phyloP scores from a whole-genome alignment of 441 rosid genomes.

The Isatis lusitanica region DNA sequence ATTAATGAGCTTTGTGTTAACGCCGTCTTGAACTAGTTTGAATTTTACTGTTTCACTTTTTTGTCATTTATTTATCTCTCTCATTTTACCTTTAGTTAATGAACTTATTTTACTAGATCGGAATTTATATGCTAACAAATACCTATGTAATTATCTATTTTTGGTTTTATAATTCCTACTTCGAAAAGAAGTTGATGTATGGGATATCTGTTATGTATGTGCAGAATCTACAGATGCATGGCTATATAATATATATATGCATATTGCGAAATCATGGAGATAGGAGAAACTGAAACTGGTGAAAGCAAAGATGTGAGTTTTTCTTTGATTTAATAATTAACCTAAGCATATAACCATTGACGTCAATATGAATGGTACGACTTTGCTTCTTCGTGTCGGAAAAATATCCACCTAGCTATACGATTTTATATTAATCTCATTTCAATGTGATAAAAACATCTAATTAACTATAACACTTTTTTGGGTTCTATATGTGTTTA shows the following conservation, averaged over 20 bases:
- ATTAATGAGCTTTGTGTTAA: not conserved
- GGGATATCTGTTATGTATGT: not conserved
- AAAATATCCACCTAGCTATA: slow-evolving; percentile 6
- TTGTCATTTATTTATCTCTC: not conserved
- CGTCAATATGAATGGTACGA: slow-evolving; percentile 20
- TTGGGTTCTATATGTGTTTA: not conserved
- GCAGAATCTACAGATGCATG: not conserved
- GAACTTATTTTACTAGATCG: too few relatives aligned
- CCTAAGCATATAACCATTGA: slow-evolving; percentile 12
- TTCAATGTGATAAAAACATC: not conserved
- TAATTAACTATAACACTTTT: not conserved
- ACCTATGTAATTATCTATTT: not conserved
- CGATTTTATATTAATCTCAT: not conserved
- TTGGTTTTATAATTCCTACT: not conserved
- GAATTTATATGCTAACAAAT: too few relatives aligned
- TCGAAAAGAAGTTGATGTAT: not conserved
- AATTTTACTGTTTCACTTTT: not conserved
- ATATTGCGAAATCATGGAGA: slow-evolving; percentile 10
- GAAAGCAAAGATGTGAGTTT: slow-evolving; percentile 13
- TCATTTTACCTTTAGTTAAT: not conserved
- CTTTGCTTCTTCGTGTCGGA: slow-evolving; percentile 27
- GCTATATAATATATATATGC: not conserved
- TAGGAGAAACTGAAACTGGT: slow-evolving; percentile 11
- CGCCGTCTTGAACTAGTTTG: not conserved
- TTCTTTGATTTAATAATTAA: slow-evolving; percentile 19